These are phyloP conservation scores for Kazachstania martiniae DNA, from an alignment of 805 yeast species.

Conservation along the genomic window DNA sequence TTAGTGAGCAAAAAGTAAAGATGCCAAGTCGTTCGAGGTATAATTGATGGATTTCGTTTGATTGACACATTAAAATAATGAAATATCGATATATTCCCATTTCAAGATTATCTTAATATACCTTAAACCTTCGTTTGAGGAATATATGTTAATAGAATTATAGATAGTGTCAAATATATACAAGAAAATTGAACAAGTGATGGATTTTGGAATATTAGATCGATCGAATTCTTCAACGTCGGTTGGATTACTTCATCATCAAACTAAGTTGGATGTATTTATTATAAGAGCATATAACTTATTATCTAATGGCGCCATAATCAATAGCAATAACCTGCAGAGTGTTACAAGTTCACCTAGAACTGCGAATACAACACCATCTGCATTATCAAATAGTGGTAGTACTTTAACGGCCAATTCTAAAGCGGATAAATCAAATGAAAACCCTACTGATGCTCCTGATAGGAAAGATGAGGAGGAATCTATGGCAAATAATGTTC, in stretches of 20 bases:
- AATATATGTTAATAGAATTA: too few relatives aligned
- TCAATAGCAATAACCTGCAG: slow-evolving; percentile 10
- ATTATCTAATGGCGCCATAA: slow-evolving; percentile 12
- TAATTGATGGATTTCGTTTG: too few relatives aligned
- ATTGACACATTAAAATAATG: too few relatives aligned
- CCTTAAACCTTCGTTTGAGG: too few relatives aligned
- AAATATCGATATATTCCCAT: too few relatives aligned
- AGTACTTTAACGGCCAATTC: slow-evolving; percentile 2
- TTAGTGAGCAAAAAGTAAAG: too few relatives aligned
- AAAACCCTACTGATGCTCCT: not conserved
- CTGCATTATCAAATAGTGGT: slow-evolving; percentile 2
- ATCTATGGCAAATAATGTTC: slow-evolving; percentile 2
- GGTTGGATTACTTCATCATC: slow-evolving; percentile 13
- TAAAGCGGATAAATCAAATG: slow-evolving; percentile 1
- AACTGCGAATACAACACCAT: slow-evolving; percentile 16
- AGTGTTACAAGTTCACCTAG: slow-evolving; percentile 19
- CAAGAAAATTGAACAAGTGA: too few relatives aligned
- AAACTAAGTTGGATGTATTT: slow-evolving; percentile 19
- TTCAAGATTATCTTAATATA: too few relatives aligned
- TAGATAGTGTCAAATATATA: too few relatives aligned
- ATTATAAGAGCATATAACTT: slow-evolving; percentile 18
- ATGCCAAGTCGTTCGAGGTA: too few relatives aligned
- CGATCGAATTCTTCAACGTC: slow-evolving; percentile 2
- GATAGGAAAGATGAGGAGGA: slow-evolving; percentile 1
- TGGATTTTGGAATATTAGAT: too few relatives aligned